phyloP scores from a whole-genome alignment of 805 yeast species.

The Pichia membranifaciens region DNA sequence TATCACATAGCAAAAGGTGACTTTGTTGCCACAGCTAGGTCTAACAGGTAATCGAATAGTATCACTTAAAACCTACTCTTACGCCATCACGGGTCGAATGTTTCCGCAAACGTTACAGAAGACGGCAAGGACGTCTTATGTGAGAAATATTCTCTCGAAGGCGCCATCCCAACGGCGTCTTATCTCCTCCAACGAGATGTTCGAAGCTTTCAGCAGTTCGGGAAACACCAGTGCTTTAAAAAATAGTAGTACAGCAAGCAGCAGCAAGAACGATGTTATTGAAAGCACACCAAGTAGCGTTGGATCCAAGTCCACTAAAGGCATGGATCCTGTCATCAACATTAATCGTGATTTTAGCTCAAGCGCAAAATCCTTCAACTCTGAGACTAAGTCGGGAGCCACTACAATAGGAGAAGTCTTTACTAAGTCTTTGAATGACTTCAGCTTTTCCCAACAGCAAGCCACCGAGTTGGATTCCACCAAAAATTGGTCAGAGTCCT shows the following conservation, averaged over 20 bases:
- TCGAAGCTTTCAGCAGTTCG: slow-evolving; percentile 26
- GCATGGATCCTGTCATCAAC: slow-evolving; percentile 24
- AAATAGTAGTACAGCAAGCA: slow-evolving; percentile 3
- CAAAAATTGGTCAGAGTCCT: slow-evolving; percentile 79
- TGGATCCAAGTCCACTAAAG: background rate
- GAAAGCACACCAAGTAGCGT: background rate
- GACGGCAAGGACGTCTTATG: no score
- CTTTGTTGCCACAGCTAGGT: no score
- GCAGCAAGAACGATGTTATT: background rate
- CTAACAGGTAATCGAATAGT: no score
- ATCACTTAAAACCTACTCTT: no score
- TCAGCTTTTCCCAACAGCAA: slow-evolving; percentile 11
- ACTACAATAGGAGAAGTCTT: slow-evolving; percentile 18
- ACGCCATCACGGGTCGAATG: no score
- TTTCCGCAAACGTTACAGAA: no score
- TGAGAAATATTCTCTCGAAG: background rate
- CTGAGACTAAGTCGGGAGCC: slow-evolving; percentile 3
- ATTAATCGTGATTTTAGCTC: slow-evolving; percentile 14
- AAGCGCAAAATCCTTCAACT: background rate
- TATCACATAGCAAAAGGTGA: no score
- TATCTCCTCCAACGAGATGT: slow-evolving; percentile 16
- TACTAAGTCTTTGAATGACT: slow-evolving; percentile 23
- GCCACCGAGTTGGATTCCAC: slow-evolving; percentile 20
- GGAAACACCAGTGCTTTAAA: no score
- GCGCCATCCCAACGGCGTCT: background rate